These are phyloP conservation scores for Mortierella hygrophila DNA, from an alignment of 192 early-diverging fungal genomes.

Conservation along the genomic window DNA sequence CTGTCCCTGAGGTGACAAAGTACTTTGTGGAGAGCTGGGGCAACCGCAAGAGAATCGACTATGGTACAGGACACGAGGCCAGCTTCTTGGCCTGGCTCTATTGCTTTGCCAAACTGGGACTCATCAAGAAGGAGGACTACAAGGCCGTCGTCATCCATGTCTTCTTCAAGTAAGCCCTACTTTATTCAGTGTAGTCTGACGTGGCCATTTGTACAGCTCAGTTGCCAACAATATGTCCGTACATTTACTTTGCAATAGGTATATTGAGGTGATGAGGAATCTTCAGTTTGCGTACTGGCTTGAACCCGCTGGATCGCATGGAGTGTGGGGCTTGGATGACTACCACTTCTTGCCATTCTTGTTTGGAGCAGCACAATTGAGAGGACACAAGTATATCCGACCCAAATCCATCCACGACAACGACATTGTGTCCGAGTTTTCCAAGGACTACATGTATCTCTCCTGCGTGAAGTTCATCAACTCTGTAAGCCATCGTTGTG, in stretches of 20 bases:
- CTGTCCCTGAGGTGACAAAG: conserved; percentile 68
- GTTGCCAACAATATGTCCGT: background rate
- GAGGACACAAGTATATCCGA: conserved; percentile 89
- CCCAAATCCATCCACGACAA: conserved; percentile 95
- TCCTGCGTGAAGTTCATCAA: conserved; percentile 95
- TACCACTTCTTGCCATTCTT: conserved; percentile 97
- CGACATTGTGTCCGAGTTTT: conserved; percentile 91
- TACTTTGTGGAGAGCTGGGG: conserved; percentile 93
- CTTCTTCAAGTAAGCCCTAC: conserved; percentile 69
- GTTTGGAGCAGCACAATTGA: conserved; percentile 91
- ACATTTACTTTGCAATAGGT: conserved; percentile 56
- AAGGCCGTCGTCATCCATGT: conserved; percentile 82
- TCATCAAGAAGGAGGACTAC: conserved; percentile 78
- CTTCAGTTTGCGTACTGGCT: conserved; percentile 95
- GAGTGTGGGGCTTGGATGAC: conserved; percentile 99
- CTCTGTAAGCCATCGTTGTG: conserved; percentile 62
- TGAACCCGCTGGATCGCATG: conserved; percentile 97
- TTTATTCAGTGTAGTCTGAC: background rate
- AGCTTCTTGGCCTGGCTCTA: conserved; percentile 91
- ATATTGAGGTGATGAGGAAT: conserved; percentile 90
- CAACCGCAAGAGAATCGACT: conserved; percentile 93
- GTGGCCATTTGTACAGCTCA: background rate
- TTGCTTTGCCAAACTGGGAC: conserved; percentile 81
- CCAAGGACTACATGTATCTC: conserved; percentile 96
- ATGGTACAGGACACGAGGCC: conserved; percentile 97